phyloP scores from a whole-genome alignment of 768 basidiomycete species.

The Rossbeevera mucosa region DNA sequence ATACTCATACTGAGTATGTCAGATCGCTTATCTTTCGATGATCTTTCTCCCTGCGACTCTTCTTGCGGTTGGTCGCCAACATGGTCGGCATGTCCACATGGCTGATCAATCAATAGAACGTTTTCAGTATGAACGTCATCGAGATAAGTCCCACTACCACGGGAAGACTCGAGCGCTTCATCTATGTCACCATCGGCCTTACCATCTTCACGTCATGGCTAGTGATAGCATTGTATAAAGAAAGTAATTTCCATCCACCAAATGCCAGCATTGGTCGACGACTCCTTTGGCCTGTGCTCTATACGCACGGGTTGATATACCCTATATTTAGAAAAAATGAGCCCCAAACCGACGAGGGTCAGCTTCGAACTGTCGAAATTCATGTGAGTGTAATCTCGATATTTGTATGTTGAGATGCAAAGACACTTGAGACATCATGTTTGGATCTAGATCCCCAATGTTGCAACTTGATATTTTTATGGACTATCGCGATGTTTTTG shows the following conservation, averaged over 20 bases:
- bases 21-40: conserved; percentile 52
- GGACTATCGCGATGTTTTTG: neutral
- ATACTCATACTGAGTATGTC: conserved; percentile 19
- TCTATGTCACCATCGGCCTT: conserved; percentile 41
- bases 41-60: conserved; percentile 55
- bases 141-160: conserved; percentile 27
- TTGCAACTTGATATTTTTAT: neutral
- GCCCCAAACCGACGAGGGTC: neutral
- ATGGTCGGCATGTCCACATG: neutral
- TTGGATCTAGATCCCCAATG: neutral
- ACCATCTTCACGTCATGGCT: conserved; percentile 54
- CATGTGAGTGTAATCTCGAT: conserved; percentile 5
- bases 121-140: conserved; percentile 29
- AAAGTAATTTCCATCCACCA: conserved; percentile 14
- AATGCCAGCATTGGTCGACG: conserved; percentile 2
- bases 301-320: conserved; percentile 1
- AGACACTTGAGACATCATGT: neutral
- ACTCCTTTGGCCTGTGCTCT: conserved; percentile 21
- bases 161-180: conserved; percentile 34
- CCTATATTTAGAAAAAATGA: neutral
- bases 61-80: conserved; percentile 21
- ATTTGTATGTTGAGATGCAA: neutral
- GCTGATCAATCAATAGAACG: conserved; percentile 25
- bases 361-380: neutral
- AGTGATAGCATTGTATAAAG: conserved; percentile 46